A percentile compares a stretch with the other conserved stretches of the same genome.
Evolutionary conservation across 2,329 filamentous ascomycete genomes (phyloP).

Genomic region (Thielaviopsis ethacetica): DNA sequence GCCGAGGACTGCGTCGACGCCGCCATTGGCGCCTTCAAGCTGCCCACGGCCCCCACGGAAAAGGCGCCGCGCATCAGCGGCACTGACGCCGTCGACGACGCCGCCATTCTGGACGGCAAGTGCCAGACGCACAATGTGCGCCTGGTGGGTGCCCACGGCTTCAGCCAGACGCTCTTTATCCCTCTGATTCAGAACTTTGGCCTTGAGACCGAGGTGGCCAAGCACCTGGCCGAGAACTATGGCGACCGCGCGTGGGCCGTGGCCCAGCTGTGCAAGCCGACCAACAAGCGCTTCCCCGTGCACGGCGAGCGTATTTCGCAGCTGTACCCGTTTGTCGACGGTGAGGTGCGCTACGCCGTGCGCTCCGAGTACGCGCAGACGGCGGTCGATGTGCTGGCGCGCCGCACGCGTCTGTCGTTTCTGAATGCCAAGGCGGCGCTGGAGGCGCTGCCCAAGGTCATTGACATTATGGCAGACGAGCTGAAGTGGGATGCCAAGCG

Average conservation of each 20-base stretch:
- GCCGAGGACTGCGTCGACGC: conserved; percentile 78
- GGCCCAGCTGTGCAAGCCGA: conserved; percentile 61
- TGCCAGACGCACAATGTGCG: conserved; percentile 76
- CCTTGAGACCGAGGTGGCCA: conserved; percentile 79
- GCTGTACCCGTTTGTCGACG: conserved; percentile 82
- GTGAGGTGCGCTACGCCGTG: conserved; percentile 78
- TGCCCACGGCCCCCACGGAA: conserved; percentile 39
- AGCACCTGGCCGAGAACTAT: conserved; percentile 75
- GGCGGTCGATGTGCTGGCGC: conserved; percentile 72
- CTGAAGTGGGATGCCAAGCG: conserved; percentile 59
- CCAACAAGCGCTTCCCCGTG: conserved; percentile 65
- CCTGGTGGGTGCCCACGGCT: conserved; percentile 71
- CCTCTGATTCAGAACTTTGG: conserved; percentile 88
- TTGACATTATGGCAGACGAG: conserved; percentile 80
- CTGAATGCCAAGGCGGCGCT: conserved; percentile 82
- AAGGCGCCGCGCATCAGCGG: conserved; percentile 52
- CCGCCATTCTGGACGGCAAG: conserved; percentile 43
- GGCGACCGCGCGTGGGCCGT: conserved; percentile 89
- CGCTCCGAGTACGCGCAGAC: conserved; percentile 85
- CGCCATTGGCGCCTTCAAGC: conserved; percentile 51
- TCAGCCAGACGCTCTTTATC: conserved; percentile 81
- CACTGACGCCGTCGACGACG: conserved; percentile 53
- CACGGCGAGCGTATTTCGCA: conserved; percentile 63
- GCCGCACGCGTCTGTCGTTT: conserved; percentile 74
- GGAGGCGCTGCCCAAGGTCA: conserved; percentile 67